Percentiles rank a stretch among this genome's conserved stretches.
These are phyloP conservation scores for Penicillium mononematosum DNA, from an alignment of 495 filamentous ascomycete species.

Conservation along the genomic window DNA sequence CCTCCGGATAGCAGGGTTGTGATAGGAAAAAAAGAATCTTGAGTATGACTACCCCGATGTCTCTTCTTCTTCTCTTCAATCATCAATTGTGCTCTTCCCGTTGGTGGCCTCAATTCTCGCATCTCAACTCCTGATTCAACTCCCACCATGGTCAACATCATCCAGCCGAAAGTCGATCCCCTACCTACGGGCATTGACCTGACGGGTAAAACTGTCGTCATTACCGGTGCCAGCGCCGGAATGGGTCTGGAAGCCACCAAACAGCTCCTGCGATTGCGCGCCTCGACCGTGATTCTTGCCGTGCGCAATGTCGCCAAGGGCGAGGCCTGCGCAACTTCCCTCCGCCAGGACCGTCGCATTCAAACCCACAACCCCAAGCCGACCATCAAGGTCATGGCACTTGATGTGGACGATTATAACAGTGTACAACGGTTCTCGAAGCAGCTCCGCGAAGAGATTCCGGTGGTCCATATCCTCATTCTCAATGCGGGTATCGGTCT, in stretches of 20 bases:
- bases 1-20: neutral
- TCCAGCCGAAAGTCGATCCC: neutral
- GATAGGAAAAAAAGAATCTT: neutral
- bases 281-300: conserved; percentile 23
- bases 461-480: conserved; percentile 24
- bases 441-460: neutral
- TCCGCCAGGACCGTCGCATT: neutral
- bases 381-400: conserved; percentile 21
- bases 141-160: neutral
- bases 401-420: conserved; percentile 27
- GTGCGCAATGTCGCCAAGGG: conserved; percentile 27
- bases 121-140: neutral
- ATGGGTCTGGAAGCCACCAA: neutral
- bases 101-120: neutral
- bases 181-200: neutral
- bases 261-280: neutral
- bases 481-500: conserved; percentile 35
- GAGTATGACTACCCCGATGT: neutral
- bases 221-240: neutral
- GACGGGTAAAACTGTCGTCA: neutral
- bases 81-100: neutral
- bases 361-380: conserved; percentile 18
- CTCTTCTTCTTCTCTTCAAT: neutral
- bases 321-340: conserved; percentile 6
- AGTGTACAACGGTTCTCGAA: conserved; percentile 28